Evolutionary conservation across 148 eudicot genomes (phyloP), one percentile per base, ranked within the genome.

Genomic region (Chenopodium suecicum): DNA sequence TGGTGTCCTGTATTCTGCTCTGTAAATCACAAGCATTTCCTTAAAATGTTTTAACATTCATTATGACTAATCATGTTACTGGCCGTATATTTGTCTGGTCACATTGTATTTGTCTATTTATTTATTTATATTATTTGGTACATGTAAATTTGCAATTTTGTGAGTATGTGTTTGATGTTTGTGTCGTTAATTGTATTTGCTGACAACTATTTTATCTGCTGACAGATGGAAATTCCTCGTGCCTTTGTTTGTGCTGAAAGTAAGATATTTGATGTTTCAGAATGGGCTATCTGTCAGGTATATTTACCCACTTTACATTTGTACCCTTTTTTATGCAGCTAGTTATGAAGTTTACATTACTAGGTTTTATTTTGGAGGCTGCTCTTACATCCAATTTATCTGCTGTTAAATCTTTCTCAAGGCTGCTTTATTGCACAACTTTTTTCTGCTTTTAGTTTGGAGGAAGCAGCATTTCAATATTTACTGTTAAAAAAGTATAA

Each of bases 201-300:
- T 50, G 54, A 50, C 29, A 74, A 74, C 54, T 81, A 80, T 16
- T 76, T 70, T 75, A 31, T 69, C 78, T 82, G 71, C 77, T 70
- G 76, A 19, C 89, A 94, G 97, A 91, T 90, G 86, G 98, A 96
- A 86, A 94, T 96, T 78, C 98, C 99, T 47, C 97, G 99, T 67
- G 99, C 98, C 81, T 96, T 96, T 83, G 99, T 96, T 63, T 92
- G 99, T 84, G 97, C 97, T 73, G 97, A 96, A 88, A 92, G 94
- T 91, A 94, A 90, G 90, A 92, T 96, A 46, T 96, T 96, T 83
- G 95, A 96, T 79, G 98, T 94, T 54, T 96, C 97, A 9, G 99
- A 92, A 83, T 96, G 99, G 99, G 97, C 99, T 52, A 94, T 92
- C 84, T 94, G 99, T 81, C 99, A 94, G 98, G 99, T 91, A 67